phyloP scores from a whole-genome alignment of 2,329 filamentous ascomycete genomes.

The Diaporthe longicolla region DNA sequence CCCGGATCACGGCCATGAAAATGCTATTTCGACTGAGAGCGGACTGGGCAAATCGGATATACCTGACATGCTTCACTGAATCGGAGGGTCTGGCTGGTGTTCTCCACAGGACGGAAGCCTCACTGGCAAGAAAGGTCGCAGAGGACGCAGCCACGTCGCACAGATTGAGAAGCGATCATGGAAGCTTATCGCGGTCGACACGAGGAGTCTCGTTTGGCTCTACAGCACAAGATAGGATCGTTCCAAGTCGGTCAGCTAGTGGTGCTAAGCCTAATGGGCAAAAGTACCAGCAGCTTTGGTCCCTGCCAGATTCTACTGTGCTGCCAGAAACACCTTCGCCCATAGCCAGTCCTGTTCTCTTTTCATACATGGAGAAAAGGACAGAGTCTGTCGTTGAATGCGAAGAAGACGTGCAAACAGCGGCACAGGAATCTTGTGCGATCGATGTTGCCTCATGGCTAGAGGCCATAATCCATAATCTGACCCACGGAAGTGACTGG shows the following conservation, averaged over 20 bases:
- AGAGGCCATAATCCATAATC: conserved; percentile 80
- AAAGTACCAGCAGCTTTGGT: conserved; percentile 69
- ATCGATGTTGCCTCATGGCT: conserved; percentile 79
- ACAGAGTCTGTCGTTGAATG: conserved; percentile 42
- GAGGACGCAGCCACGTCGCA: conserved; percentile 65
- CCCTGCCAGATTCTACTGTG: conserved; percentile 68
- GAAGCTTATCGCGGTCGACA: conserved; percentile 57
- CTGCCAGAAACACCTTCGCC: conserved; percentile 64
- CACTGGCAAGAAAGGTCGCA: conserved; percentile 64
- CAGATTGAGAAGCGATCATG: conserved; percentile 62
- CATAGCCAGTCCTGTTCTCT: conserved; percentile 65
- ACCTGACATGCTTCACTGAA: conserved; percentile 78
- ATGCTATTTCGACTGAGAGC: conserved; percentile 86
- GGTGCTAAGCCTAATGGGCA: conserved; percentile 51
- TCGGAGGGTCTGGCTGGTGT: conserved; percentile 80
- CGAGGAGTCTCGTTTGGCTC: conserved; percentile 66
- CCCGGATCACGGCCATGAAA: conserved; percentile 81
- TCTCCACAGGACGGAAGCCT: conserved; percentile 75
- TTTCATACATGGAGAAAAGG: conserved; percentile 54
- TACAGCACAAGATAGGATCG: conserved; percentile 59
- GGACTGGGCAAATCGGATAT: conserved; percentile 84
- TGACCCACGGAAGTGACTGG: conserved; percentile 85
- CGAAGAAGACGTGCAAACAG: conserved; percentile 42
- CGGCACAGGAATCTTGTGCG: conserved; percentile 54
- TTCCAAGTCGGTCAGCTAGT: conserved; percentile 59